These are phyloP conservation scores for Forsythia viridissima DNA, from an alignment of 257 asterid species.

Conservation along the genomic window DNA sequence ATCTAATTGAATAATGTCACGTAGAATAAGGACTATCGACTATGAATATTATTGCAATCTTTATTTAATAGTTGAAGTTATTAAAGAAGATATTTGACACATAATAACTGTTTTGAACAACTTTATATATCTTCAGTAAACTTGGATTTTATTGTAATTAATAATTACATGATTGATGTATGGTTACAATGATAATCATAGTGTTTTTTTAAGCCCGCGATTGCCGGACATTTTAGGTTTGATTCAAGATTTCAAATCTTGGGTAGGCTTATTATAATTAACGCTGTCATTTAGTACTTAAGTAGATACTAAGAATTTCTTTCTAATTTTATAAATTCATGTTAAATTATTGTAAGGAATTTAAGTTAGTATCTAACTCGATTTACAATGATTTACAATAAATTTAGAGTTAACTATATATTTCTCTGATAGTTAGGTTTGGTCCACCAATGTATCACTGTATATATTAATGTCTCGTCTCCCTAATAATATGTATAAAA, in stretches of 20 bases:
- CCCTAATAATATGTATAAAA: background rate
- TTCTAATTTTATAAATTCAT: background rate
- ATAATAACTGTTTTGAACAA: background rate
- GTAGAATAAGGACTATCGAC: no score
- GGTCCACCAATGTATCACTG: background rate
- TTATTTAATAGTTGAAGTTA: background rate
- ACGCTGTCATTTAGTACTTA: background rate
- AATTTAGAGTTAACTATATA: no score
- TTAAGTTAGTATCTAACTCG: background rate
- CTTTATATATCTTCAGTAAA: slow-evolving; percentile 1
- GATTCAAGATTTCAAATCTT: background rate
- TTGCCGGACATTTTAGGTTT: background rate
- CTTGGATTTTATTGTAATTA: background rate
- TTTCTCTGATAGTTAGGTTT: background rate
- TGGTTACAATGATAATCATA: background rate
- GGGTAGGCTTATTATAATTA: background rate
- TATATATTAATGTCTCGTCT: no score
- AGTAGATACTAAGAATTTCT: background rate
- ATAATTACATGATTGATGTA: slow-evolving; percentile 1
- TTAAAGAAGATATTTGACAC: background rate
- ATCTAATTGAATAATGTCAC: no score
- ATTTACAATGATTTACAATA: no score
- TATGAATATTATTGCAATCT: background rate
- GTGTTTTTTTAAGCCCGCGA: background rate
- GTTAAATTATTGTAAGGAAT: background rate